Evolutionary conservation across 1,284 basidiomycete genomes (phyloP), one percentile per base, ranked within the genome.

Genomic region (Meira miltonrushii): DNA sequence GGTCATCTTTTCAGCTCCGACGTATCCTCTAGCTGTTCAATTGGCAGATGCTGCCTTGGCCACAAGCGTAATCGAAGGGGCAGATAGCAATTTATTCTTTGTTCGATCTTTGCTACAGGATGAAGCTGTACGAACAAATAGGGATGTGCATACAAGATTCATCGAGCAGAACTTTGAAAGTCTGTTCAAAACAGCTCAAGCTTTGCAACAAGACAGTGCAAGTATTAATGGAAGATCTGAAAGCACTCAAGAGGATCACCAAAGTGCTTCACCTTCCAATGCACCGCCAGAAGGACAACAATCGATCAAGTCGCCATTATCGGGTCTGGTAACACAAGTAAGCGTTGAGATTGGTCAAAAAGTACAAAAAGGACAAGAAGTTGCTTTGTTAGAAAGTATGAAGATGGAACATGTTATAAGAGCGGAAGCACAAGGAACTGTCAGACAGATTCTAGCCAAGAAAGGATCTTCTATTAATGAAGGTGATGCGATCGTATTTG

Each of bases 241-340:
- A 4, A 25, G 5, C 6, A 15, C 5, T 25, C 47, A 50, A 50
- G 47, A 50, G 4, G 9, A 44, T 17, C 43, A 44, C 3, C 23
- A 17, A 44, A 44, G 9, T 15, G 2, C n/a, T 21, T 15, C 21
- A 1, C 28, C 28, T 33, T 8, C 3, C 3, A 33, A 33, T 33
- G 50, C 48, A 21, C 13, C 39, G 7, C 59, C 59, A 38, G 9
- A 48, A 21, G 59, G 63, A 1, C 53, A 57, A n/a, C 3, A 28
- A 2, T 52, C 61, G 0, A 40, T 69, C 23, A 39, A 28, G 17
- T 54, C 59, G 25, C 78, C 78, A 0, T 66, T 80, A 61, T 90
- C 91, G 59, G 94, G 94, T 82, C 92, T 98, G 54, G 92, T 98
- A 53, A 88, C 98, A 25, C 94, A 98, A 80, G 90, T 99, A 54